These are phyloP conservation scores for Candida montana DNA, from an alignment of 805 yeast genomes.

Conservation along the genomic window DNA sequence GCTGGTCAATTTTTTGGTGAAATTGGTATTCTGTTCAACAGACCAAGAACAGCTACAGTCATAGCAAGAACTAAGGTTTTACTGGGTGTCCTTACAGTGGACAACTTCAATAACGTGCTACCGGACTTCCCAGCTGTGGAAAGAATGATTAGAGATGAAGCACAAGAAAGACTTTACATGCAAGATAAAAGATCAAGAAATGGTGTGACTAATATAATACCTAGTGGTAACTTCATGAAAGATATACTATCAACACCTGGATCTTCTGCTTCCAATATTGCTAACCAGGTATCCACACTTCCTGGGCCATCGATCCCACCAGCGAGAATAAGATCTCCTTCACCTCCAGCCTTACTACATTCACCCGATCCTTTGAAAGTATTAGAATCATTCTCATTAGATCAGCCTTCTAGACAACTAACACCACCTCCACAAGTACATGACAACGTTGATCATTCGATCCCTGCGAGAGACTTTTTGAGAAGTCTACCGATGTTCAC, in stretches of 20 bases:
- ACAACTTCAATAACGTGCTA: slow-evolving; percentile 52
- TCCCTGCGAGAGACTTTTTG: slow-evolving; percentile 53
- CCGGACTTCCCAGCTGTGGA: slow-evolving; percentile 62
- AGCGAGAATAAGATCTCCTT: slow-evolving; percentile 8
- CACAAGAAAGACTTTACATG: slow-evolving; percentile 70
- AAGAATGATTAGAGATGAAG: slow-evolving; percentile 68
- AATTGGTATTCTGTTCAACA: slow-evolving; percentile 66
- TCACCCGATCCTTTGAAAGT: not conserved
- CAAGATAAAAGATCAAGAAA: slow-evolving; percentile 54
- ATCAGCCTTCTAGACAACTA: not conserved
- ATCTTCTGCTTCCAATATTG: slow-evolving; percentile 25
- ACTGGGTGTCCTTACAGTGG: slow-evolving; percentile 63
- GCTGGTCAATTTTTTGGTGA: slow-evolving; percentile 76
- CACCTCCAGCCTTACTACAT: slow-evolving; percentile 6
- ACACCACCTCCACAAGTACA: slow-evolving; percentile 20
- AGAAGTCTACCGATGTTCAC: slow-evolving; percentile 55
- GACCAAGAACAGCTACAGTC: slow-evolving; percentile 78
- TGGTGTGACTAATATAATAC: slow-evolving; percentile 30
- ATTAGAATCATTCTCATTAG: not conserved
- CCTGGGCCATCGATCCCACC: slow-evolving; percentile 41
- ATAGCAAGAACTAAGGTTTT: slow-evolving; percentile 63
- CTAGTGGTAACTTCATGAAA: slow-evolving; percentile 8
- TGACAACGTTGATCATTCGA: slow-evolving; percentile 46
- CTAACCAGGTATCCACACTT: slow-evolving; percentile 28
- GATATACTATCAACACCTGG: slow-evolving; percentile 7